Conservation (phyloP, 208 protist genomes). For the Trichomonas vaginalis region DNA sequence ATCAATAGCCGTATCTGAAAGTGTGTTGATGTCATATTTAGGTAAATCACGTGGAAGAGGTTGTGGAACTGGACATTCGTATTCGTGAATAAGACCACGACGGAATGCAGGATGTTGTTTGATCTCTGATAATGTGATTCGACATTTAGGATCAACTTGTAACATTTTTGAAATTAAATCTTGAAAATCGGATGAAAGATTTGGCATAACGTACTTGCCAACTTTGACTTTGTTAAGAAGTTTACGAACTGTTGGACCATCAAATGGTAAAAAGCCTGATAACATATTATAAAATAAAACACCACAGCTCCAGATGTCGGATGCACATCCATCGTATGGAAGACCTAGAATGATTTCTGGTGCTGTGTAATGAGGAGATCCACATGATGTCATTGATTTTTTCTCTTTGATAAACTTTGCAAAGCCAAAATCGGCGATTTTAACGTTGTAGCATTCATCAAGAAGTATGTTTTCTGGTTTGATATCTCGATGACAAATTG, state of each 20-base stretch:
- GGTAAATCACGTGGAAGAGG: not conserved
- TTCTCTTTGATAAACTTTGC: not conserved
- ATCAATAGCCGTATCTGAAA: not conserved
- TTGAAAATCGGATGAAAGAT: not conserved
- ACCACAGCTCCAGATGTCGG: not conserved
- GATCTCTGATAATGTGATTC: not conserved
- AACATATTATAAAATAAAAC: not conserved
- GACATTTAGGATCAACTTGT: not conserved
- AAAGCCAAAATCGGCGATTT: not conserved
- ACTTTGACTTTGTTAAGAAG: not conserved
- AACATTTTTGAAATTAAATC: not conserved
- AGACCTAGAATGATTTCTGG: not conserved
- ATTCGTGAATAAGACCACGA: not conserved
- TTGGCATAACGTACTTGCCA: not conserved
- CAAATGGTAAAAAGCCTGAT: not conserved
- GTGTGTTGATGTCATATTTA: not conserved
- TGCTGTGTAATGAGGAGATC: not conserved
- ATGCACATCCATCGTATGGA: not conserved
- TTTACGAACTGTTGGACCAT: not conserved
- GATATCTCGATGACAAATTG: slow-evolving; percentile 43
- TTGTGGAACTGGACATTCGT: not conserved
- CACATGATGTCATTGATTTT: not conserved
- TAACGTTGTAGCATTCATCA: not conserved
- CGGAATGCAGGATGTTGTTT: not conserved
- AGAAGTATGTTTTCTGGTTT: slow-evolving; percentile 32